Conservation (phyloP, 352 stramenopile genomes). For the Pythium aphanidermatum region DNA sequence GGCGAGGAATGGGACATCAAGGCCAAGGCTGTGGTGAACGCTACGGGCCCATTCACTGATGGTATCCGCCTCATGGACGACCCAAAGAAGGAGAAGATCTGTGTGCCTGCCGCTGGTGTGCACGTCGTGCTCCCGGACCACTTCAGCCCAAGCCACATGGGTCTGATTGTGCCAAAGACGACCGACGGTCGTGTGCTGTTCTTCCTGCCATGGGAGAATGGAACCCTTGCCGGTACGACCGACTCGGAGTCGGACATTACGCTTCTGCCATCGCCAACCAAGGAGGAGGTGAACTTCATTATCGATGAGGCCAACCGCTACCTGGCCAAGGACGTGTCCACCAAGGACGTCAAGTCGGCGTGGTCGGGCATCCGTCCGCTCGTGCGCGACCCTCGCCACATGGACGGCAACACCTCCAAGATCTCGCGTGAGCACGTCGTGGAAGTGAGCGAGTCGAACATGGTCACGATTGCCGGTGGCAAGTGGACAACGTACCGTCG, state of each 20-base stretch:
- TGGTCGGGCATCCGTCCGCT: slow-evolving; percentile 96
- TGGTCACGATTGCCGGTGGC: slow-evolving; percentile 94
- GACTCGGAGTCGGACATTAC: slow-evolving; percentile 93
- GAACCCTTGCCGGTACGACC: slow-evolving; percentile 90
- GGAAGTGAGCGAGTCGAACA: slow-evolving; percentile 83
- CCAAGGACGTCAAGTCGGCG: slow-evolving; percentile 90
- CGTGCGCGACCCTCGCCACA: slow-evolving; percentile 86
- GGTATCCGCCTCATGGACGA: slow-evolving; percentile 91
- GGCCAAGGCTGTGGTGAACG: slow-evolving; percentile 91
- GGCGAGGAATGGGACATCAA: slow-evolving; percentile 88
- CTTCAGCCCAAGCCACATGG: slow-evolving; percentile 93
- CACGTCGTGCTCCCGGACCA: slow-evolving; percentile 95
- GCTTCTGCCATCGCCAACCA: slow-evolving; percentile 91
- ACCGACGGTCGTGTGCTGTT: slow-evolving; percentile 92
- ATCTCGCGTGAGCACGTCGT: slow-evolving; percentile 94
- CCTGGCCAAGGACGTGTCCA: slow-evolving; percentile 83
- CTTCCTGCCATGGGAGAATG: slow-evolving; percentile 95
- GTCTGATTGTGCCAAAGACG: slow-evolving; percentile 95
- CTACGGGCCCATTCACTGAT: slow-evolving; percentile 93
- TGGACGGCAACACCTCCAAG: slow-evolving; percentile 73
- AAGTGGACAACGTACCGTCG: slow-evolving; percentile 97
- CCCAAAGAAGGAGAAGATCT: slow-evolving; percentile 84
- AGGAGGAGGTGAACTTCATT: slow-evolving; percentile 93
- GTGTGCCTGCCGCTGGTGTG: slow-evolving; percentile 91
- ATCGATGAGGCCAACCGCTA: slow-evolving; percentile 91